Evolutionary conservation across 1,284 basidiomycete genomes (phyloP).

Genomic region (Peniophora sp.): DNA sequence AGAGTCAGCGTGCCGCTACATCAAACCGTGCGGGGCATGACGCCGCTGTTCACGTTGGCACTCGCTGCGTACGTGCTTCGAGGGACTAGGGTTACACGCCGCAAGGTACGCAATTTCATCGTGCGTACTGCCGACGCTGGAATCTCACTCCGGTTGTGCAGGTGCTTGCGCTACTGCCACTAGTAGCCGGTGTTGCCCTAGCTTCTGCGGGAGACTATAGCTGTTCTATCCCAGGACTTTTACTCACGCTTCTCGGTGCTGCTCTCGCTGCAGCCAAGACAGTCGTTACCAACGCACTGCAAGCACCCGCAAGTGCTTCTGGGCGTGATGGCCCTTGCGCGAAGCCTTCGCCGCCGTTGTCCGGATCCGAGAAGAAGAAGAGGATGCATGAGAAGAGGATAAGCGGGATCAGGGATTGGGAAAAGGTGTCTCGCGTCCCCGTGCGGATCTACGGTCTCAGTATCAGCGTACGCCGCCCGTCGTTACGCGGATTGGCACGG

Average conservation of each 20-base stretch:
- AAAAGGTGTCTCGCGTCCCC: slow-evolving; percentile 5
- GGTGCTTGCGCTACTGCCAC: slow-evolving; percentile 63
- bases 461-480: slow-evolving; percentile 8
- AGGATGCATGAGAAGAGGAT: too few species aligned
- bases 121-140: too few species aligned
- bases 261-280: slow-evolving; percentile 88
- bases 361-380: too few species aligned
- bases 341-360: too few species aligned
- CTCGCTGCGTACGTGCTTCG: slow-evolving; percentile 55
- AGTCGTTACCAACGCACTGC: slow-evolving; percentile 80
- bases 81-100: slow-evolving; percentile 39
- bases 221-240: slow-evolving; percentile 74
- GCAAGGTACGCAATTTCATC: slow-evolving; percentile 40
- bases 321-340: slow-evolving; percentile 8
- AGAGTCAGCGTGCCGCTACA: slow-evolving; percentile 92
- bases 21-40: slow-evolving; percentile 89
- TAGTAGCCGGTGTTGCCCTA: slow-evolving; percentile 86
- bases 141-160: too few species aligned
- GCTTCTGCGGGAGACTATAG: slow-evolving; percentile 92
- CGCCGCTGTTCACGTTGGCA: slow-evolving; percentile 83
- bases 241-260: slow-evolving; percentile 83
- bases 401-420: too few species aligned
- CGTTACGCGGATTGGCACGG: slow-evolving; percentile 2
- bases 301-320: slow-evolving; percentile 28
- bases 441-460: slow-evolving; percentile 6